These are phyloP conservation scores for Fusarium haematococcum DNA, from an alignment of 2,329 filamentous ascomycete genomes.

Conservation along the genomic window DNA sequence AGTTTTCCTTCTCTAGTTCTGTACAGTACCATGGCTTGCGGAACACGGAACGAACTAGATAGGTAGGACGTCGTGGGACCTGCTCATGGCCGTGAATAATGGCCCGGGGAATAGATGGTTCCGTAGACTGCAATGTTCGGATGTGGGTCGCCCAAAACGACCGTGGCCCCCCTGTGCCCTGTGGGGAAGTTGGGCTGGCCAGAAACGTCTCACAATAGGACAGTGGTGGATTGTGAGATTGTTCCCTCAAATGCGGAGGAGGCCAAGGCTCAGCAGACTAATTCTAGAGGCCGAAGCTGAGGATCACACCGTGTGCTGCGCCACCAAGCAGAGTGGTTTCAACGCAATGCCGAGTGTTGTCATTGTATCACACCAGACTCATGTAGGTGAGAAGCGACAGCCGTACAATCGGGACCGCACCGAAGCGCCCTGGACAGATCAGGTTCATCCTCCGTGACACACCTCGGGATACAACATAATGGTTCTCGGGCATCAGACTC, in stretches of 20 bases:
- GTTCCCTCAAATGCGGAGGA: slow-evolving; percentile 29
- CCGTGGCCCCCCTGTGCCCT: background rate
- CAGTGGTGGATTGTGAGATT: slow-evolving; percentile 12
- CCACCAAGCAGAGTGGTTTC: slow-evolving; percentile 20
- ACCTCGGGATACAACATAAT: background rate
- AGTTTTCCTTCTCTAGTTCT: background rate
- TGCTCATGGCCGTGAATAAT: background rate
- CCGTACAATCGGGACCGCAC: slow-evolving; percentile 13
- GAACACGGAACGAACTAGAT: background rate
- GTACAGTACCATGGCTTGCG: background rate
- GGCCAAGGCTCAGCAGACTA: slow-evolving; percentile 13
- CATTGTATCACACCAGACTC: slow-evolving; percentile 5
- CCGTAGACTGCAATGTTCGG: background rate
- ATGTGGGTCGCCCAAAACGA: background rate
- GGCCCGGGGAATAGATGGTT: background rate
- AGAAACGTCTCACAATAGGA: slow-evolving; percentile 19
- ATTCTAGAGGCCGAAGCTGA: slow-evolving; percentile 7
- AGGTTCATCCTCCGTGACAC: background rate
- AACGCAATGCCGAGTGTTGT: slow-evolving; percentile 6
- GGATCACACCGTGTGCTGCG: slow-evolving; percentile 17
- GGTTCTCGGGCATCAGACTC: background rate
- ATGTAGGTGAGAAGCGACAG: slow-evolving; percentile 27
- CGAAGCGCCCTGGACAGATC: background rate
- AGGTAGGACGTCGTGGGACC: background rate
- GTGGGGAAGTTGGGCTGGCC: slow-evolving; percentile 18